Evolutionary conservation across 148 eudicot species (phyloP), one percentile per base, ranked within the genome.

Genomic region (Chenopodium formosanum): DNA sequence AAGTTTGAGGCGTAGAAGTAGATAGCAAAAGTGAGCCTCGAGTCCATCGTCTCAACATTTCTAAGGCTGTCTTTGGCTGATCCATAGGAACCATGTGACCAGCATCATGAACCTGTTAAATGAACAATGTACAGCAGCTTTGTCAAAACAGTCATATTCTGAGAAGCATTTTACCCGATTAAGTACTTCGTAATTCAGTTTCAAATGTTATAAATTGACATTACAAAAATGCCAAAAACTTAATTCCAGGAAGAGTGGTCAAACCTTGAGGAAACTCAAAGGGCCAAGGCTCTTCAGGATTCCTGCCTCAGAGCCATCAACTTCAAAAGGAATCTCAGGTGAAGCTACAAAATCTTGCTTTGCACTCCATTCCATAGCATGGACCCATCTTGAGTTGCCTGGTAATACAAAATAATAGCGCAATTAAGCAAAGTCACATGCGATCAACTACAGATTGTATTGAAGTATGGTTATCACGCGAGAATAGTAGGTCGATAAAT

Each of bases 41-140:
- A 40, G 80, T 94, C 97, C 97, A 94, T 81, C 93, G 84, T 88
- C 80, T 91, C 70, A 94, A 86, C 98, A 94, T 94, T 85, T 91
- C 91, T 23, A 91, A 77, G 5, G 98, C 88, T 67, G 93, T 91
- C 81, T 89, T 93, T 23, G 98, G 97, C 76, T 94, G 98, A 84
- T 94, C 98, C 98, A 93, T 94, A 5, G 98, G 98, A 81, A 94
- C 98, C 98, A 94, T 94, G 86, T 94, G 98, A 48, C 98, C 98
- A 65, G 98, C 92, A 83, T 94, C 90, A 82, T 89, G 92, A 13
- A 94, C 97, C 98, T 94, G 88, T 82, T 46, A 50, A 11, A 37
- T 56, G 32, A 68, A 76, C n/a, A 60, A 65, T 4, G 9, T 8
- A 58, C 32, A 52, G 75, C n/a, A 25, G 64, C n/a, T 16, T 13